These are phyloP conservation scores for Gyromitra esculenta DNA, from an alignment of 2,329 filamentous ascomycete genomes.

Conservation along the genomic window DNA sequence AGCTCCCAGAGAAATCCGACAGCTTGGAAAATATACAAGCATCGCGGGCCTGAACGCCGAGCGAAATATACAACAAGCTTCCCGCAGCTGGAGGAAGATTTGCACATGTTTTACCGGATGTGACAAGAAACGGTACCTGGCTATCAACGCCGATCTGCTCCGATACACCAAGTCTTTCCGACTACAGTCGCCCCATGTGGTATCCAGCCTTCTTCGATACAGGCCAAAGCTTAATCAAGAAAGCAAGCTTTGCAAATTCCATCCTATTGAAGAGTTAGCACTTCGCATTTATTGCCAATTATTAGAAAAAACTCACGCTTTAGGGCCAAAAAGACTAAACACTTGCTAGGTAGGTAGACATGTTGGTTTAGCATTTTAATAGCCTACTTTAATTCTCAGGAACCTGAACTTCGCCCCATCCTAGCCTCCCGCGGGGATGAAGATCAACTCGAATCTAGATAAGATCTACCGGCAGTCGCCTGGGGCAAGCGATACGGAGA, in stretches of 20 bases:
- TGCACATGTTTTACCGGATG: not conserved
- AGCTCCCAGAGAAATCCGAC: not conserved
- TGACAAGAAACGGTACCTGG: conserved; percentile 28
- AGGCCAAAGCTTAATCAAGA: not conserved
- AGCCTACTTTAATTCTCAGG: not conserved
- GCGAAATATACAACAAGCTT: not conserved
- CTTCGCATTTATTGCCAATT: no score
- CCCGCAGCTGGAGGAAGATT: not conserved
- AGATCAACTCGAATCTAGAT: conserved; percentile 1
- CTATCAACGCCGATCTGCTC: conserved; percentile 16
- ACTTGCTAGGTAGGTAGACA: no score
- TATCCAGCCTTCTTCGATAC: not conserved
- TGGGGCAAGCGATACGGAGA: not conserved
- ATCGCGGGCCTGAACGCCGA: conserved; percentile 17
- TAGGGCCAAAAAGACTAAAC: no score
- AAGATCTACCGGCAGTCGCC: conserved; percentile 26
- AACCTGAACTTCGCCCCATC: not conserved
- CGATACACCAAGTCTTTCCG: conserved; percentile 5
- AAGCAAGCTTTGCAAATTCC: no score
- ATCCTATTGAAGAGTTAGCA: no score
- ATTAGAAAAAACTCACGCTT: no score
- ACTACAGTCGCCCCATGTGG: not conserved
- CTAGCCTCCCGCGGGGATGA: no score
- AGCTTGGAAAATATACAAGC: not conserved
- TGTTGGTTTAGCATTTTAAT: not conserved